Conservation (phyloP, 176 grass and related monocot genomes). For the Musa schizocarpa region DNA sequence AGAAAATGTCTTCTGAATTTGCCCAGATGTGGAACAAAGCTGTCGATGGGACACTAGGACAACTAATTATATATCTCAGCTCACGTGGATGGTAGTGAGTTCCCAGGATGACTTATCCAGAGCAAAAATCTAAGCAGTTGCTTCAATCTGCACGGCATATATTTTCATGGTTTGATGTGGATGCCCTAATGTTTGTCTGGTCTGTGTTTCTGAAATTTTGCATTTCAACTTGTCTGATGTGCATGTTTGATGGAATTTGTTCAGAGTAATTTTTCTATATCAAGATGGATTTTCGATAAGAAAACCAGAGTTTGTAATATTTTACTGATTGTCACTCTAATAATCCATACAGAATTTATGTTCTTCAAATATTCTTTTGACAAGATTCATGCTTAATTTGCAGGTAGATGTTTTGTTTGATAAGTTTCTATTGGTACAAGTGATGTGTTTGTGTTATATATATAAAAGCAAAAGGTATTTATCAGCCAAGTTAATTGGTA, state of each 20-base stretch:
- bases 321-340: no score
- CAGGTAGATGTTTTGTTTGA: no score
- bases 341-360: no score
- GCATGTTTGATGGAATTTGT: background rate
- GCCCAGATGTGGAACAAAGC: conserved; percentile 39
- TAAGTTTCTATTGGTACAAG: no score
- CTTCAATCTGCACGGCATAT: background rate
- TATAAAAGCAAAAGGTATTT: no score
- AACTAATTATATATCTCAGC: conserved; percentile 32
- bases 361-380: no score
- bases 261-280: no score
- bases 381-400: no score
- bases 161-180: background rate
- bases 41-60: conserved; percentile 32
- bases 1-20: conserved; percentile 24
- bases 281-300: background rate
- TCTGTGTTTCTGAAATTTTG: background rate
- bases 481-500: no score
- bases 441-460: no score
- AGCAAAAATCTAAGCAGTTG: background rate
- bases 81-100: conserved; percentile 32
- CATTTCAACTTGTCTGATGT: background rate
- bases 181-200: background rate
- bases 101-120: background rate
- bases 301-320: background rate